A percentile compares a stretch with the other conserved stretches of the same genome.
phyloP scores from a whole-genome alignment of 805 yeast species.

The Tetrapisispora taiwanensis region DNA sequence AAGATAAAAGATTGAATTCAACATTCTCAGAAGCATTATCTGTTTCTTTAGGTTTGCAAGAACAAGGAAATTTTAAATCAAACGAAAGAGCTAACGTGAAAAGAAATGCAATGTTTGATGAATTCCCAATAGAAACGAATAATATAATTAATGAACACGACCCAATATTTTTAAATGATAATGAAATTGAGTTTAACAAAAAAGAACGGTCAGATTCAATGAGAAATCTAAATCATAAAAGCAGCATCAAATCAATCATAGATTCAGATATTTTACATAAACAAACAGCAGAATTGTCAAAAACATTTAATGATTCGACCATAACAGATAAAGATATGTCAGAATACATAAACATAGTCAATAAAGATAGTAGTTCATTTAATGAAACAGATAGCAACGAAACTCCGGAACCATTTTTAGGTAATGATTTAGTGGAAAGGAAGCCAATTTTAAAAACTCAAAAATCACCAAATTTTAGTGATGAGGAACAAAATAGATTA shows the following conservation, averaged over 20 bases:
- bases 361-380: conserved; percentile 1
- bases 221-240: background rate
- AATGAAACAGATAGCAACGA: background rate
- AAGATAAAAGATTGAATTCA: conserved; percentile 3
- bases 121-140: background rate
- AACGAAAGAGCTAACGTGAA: background rate
- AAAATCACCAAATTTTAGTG: conserved; percentile 1
- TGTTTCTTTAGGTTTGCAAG: conserved; percentile 24
- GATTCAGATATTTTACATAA: conserved; percentile 22
- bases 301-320: conserved; percentile 16
- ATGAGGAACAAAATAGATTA: conserved; percentile 7
- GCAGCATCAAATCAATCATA: conserved; percentile 14
- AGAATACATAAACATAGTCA: conserved; percentile 9
- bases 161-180: background rate
- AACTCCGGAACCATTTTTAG: background rate
- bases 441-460: background rate
- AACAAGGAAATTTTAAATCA: conserved; percentile 5
- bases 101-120: conserved; percentile 2
- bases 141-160: background rate
- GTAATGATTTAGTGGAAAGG: background rate
- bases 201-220: background rate
- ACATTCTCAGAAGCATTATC: conserved; percentile 25
- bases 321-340: conserved; percentile 12
- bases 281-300: conserved; percentile 28
- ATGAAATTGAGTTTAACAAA: background rate